phyloP scores from a whole-genome alignment of 108 stramenopile species.

The Nitzschia sp. region DNA sequence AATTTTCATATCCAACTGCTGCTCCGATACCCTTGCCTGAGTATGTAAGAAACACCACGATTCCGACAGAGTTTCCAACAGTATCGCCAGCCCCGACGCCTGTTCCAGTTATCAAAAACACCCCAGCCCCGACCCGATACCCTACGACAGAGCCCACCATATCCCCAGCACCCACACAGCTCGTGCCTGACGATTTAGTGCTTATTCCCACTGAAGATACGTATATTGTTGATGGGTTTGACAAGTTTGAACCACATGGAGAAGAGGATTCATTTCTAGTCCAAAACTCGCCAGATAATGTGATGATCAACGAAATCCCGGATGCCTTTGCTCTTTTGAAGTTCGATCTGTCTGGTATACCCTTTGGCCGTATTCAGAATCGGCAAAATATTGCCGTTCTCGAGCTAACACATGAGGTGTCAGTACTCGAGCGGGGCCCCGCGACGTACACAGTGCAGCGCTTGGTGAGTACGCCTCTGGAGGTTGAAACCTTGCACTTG shows the following conservation, averaged over 20 bases:
- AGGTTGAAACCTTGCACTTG: conserved; percentile 13
- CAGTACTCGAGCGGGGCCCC: background rate
- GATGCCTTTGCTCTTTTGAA: conserved; percentile 12
- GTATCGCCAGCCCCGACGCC: conserved; percentile 1
- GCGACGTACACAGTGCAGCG: conserved; percentile 2
- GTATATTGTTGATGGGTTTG: conserved; percentile 21
- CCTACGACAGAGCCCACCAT: conserved; percentile 19
- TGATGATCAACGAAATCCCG: conserved; percentile 19
- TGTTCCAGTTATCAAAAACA: background rate
- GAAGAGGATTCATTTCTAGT: conserved; percentile 14
- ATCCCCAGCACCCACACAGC: conserved; percentile 13
- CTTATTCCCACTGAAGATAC: conserved; percentile 23
- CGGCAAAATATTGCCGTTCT: conserved; percentile 1
- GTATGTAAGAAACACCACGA: no score
- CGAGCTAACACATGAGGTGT: conserved; percentile 8
- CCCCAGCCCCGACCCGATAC: background rate
- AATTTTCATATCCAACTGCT: conserved; percentile 1
- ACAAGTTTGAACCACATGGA: conserved; percentile 10
- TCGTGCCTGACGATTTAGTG: conserved; percentile 12
- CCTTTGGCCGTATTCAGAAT: conserved; percentile 15
- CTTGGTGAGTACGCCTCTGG: background rate
- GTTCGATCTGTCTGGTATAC: conserved; percentile 8
- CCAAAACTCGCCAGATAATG: conserved; percentile 10
- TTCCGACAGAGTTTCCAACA: conserved; percentile 7
- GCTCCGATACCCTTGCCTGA: background rate